These are phyloP conservation scores for Suillus brevipes DNA, from an alignment of 768 basidiomycete genomes.

Conservation along the genomic window DNA sequence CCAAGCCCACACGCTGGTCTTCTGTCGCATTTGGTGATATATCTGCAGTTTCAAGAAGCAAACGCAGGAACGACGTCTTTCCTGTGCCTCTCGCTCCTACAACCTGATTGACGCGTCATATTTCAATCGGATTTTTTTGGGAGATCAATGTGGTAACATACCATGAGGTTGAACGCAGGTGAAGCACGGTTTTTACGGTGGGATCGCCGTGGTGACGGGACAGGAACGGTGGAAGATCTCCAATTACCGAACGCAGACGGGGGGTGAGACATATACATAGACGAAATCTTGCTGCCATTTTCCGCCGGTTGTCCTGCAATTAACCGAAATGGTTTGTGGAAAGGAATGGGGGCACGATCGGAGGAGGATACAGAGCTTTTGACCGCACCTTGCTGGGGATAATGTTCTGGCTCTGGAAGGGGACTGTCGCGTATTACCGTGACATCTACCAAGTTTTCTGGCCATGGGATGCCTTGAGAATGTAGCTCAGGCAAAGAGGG, in stretches of 20 bases:
- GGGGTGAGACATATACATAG: conserved; percentile 65
- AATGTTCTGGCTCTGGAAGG: conserved; percentile 30
- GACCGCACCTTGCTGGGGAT: conserved; percentile 62
- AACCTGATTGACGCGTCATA: conserved; percentile 47
- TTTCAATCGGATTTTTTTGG: background rate
- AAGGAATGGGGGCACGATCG: conserved; percentile 60
- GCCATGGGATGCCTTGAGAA: conserved; percentile 81
- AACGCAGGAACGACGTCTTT: conserved; percentile 79
- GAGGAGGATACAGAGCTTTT: conserved; percentile 62
- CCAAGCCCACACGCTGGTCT: conserved; percentile 67
- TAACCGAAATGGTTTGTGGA: conserved; percentile 79
- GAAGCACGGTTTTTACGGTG: conserved; percentile 66
- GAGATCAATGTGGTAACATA: conserved; percentile 29
- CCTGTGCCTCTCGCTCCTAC: conserved; percentile 80
- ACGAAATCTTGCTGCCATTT: conserved; percentile 58
- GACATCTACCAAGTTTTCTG: conserved; percentile 77
- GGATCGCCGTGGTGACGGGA: conserved; percentile 48
- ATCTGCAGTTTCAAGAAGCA: conserved; percentile 83
- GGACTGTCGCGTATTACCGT: conserved; percentile 56
- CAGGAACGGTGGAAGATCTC: conserved; percentile 39
- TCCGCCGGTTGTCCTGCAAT: conserved; percentile 39
- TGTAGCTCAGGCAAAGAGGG: conserved; percentile 79
- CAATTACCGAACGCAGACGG: conserved; percentile 65
- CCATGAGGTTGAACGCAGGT: conserved; percentile 88
- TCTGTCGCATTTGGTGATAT: conserved; percentile 74